A percentile compares a stretch with the other conserved stretches of the same genome.
phyloP scores from a whole-genome alignment of 2,329 filamentous ascomycete species.

The Drechslerella stenobrocha region DNA sequence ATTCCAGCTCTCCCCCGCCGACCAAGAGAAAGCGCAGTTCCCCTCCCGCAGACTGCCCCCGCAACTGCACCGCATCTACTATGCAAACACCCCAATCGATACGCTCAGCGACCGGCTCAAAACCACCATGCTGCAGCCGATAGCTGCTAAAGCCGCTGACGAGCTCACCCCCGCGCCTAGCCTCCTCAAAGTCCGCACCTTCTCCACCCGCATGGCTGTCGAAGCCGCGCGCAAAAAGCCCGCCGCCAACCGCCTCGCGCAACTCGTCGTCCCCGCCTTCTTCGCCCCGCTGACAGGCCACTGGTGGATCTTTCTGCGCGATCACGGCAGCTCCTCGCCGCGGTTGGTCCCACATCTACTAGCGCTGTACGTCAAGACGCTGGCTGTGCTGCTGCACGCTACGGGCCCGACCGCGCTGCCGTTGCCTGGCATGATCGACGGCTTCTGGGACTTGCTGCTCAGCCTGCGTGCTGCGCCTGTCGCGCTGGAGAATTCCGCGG shows the following conservation, averaged over 20 bases:
- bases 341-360: conserved; percentile 68
- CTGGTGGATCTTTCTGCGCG: conserved; percentile 69
- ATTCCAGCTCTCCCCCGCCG: conserved; percentile 57
- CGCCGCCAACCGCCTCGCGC: conserved; percentile 61
- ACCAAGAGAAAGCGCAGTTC: conserved; percentile 63
- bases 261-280: conserved; percentile 73
- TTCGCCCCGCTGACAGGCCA: conserved; percentile 84
- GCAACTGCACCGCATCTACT: conserved; percentile 68
- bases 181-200: conserved; percentile 83
- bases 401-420: conserved; percentile 76
- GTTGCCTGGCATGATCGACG: conserved; percentile 77
- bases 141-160: conserved; percentile 81
- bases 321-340: conserved; percentile 63
- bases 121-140: conserved; percentile 73
- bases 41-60: conserved; percentile 78
- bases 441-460: conserved; percentile 82
- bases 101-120: conserved; percentile 70
- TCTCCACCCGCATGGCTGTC: conserved; percentile 74
- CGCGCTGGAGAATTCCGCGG: conserved; percentile 65
- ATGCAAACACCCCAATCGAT: conserved; percentile 67
- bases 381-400: conserved; percentile 79
- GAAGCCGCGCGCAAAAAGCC: conserved; percentile 61
- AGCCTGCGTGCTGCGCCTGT: conserved; percentile 60
- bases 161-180: conserved; percentile 72
- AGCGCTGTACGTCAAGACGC: conserved; percentile 78